Evolutionary conservation across 163 green algal species (phyloP).

Genomic region (Chlorella variabilis): DNA sequence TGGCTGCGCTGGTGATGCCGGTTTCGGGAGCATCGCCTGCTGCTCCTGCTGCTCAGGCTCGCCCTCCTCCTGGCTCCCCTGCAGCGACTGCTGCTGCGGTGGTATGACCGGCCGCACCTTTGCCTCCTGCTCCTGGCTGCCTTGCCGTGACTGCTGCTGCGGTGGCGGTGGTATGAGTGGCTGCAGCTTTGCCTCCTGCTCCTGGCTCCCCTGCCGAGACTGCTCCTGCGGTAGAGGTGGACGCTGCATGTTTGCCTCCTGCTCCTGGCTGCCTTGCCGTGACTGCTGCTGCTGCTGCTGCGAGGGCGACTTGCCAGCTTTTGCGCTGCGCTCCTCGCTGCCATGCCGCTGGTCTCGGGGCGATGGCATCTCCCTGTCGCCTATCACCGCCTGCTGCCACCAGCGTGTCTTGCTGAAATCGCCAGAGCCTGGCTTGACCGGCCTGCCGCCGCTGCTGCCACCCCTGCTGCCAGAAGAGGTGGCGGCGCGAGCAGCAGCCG

Average conservation of each 20-base stretch:
- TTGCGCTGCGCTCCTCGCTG: neutral
- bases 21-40: neutral
- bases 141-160: neutral
- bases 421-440: neutral
- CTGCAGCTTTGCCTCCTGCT: neutral
- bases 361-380: neutral
- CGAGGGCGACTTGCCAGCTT: neutral
- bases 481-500: neutral
- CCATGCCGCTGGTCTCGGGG: too few relatives aligned
- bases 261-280: neutral
- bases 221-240: neutral
- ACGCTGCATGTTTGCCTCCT: too few relatives aligned
- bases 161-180: too few relatives aligned
- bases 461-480: neutral
- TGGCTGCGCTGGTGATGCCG: neutral
- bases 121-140: neutral
- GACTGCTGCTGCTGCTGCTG: neutral
- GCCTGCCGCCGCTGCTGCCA: slow-evolving; percentile 1
- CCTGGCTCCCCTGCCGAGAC: too few relatives aligned
- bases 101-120: neutral
- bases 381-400: slow-evolving; percentile 7
- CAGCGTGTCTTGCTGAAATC: neutral
- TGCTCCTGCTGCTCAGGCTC: too few relatives aligned
- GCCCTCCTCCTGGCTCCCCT: too few relatives aligned
- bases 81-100: neutral